Conservation (phyloP, 495 filamentous ascomycete species). For the Penicillium bialowiezense region DNA sequence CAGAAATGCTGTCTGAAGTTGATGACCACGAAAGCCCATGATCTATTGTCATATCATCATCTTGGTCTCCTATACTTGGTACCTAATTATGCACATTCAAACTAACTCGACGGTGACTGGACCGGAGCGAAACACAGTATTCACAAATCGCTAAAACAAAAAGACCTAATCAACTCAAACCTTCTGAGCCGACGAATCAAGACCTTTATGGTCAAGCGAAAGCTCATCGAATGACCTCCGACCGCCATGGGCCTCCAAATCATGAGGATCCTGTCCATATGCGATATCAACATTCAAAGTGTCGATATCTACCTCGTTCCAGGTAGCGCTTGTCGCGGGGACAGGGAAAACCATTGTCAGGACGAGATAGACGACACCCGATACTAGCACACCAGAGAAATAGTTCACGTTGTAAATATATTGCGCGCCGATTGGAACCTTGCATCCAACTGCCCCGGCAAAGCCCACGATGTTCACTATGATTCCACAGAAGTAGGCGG, state of each 20-base stretch:
- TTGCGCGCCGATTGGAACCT: conserved; percentile 72
- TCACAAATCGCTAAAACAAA: background rate
- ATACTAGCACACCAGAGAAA: conserved; percentile 78
- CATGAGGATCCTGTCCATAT: conserved; percentile 37
- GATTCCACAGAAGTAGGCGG: conserved; percentile 81
- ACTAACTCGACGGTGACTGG: background rate
- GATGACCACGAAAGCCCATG: background rate
- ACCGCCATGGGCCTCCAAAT: conserved; percentile 18
- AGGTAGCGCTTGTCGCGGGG: conserved; percentile 67
- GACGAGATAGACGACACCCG: conserved; percentile 61
- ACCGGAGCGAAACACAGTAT: background rate
- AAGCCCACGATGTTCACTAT: conserved; percentile 93
- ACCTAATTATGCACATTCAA: background rate
- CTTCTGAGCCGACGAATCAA: conserved; percentile 12
- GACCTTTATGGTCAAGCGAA: conserved; percentile 18
- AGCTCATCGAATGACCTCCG: conserved; percentile 13
- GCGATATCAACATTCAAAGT: conserved; percentile 34
- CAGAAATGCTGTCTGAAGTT: no score
- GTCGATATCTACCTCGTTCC: conserved; percentile 80
- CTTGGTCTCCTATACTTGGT: background rate
- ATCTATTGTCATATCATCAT: conserved; percentile 5
- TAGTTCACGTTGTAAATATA: conserved; percentile 92
- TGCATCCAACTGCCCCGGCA: conserved; percentile 71
- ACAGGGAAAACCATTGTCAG: conserved; percentile 70
- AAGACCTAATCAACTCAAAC: background rate